phyloP scores from a whole-genome alignment of 805 yeast species.

The Candida sonorensis region DNA sequence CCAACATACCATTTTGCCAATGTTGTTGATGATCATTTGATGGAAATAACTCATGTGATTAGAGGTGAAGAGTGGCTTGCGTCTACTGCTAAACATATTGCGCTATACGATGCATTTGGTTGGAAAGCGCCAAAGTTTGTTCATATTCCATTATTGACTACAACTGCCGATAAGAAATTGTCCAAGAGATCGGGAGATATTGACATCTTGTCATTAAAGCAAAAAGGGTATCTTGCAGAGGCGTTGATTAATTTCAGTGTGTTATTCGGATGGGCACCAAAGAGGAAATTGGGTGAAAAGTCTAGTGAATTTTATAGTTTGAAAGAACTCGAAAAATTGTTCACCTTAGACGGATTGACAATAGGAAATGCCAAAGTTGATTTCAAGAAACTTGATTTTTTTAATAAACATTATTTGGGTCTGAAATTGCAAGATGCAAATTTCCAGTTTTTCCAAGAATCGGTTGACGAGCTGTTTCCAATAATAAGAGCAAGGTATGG shows the following conservation, averaged over 20 bases:
- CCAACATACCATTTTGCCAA: conserved; percentile 98
- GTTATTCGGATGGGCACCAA: conserved; percentile 92
- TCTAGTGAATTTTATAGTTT: conserved; percentile 46
- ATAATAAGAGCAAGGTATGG: conserved; percentile 11
- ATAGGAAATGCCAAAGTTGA: conserved; percentile 93
- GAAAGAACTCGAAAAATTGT: conserved; percentile 44
- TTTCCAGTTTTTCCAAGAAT: conserved; percentile 27
- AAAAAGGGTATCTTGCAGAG: conserved; percentile 72
- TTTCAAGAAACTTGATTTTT: conserved; percentile 61
- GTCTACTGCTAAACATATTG: conserved; percentile 91
- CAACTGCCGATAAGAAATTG: conserved; percentile 64
- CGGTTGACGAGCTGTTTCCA: conserved; percentile 28
- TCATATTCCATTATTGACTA: conserved; percentile 87
- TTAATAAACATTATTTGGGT: conserved; percentile 66
- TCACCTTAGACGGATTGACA: conserved; percentile 69
- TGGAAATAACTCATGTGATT: conserved; percentile 89
- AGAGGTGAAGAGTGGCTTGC: conserved; percentile 98
- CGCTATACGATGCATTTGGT: conserved; percentile 76
- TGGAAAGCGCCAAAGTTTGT: conserved; percentile 78
- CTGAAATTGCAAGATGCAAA: conserved; percentile 33
- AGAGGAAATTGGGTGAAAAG: conserved; percentile 42
- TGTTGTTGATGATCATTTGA: conserved; percentile 88
- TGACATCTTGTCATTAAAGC: conserved; percentile 53
- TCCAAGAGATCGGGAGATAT: conserved; percentile 83
- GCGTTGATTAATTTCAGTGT: conserved; percentile 84